Conservation (phyloP, 2,329 filamentous ascomycete species). For the Sporothrix brasiliensis region DNA sequence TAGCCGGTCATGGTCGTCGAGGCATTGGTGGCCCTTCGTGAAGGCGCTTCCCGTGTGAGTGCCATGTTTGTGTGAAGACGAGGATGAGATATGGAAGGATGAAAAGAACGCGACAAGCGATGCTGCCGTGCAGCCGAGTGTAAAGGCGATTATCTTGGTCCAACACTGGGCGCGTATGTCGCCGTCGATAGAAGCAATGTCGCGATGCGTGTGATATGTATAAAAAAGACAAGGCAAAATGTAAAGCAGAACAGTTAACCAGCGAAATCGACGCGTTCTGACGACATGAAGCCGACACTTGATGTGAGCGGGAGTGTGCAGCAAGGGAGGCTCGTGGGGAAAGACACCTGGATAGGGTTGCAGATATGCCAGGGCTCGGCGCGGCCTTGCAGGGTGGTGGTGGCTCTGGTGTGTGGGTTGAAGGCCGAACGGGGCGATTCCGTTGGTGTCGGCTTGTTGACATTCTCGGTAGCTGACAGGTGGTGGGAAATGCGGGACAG, state of each 20-base stretch:
- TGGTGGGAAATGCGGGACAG: slow-evolving; percentile 9
- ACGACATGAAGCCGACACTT: background rate
- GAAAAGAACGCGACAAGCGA: background rate
- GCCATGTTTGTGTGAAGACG: slow-evolving; percentile 26
- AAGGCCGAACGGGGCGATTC: background rate
- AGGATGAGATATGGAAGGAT: background rate
- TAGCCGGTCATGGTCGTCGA: slow-evolving; percentile 33
- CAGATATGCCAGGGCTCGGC: slow-evolving; percentile 21
- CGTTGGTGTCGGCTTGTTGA: slow-evolving; percentile 22
- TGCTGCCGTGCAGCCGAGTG: slow-evolving; percentile 23
- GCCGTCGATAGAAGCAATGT: background rate
- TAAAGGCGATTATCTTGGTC: background rate
- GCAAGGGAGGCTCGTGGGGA: slow-evolving; percentile 14
- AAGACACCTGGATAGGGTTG: background rate
- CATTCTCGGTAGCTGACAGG: slow-evolving; percentile 2
- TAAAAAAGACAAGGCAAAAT: background rate
- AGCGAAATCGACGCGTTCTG: slow-evolving; percentile 19
- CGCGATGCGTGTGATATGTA: background rate
- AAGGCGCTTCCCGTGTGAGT: slow-evolving; percentile 34
- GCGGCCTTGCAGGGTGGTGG: slow-evolving; percentile 9
- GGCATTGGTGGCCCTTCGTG: slow-evolving; percentile 41
- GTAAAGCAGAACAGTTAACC: background rate
- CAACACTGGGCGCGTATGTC: background rate
- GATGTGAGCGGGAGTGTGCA: slow-evolving; percentile 17
- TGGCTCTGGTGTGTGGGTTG: slow-evolving; percentile 1